These are phyloP conservation scores for Penicillium cataractarum DNA, from an alignment of 495 filamentous ascomycete genomes.

Conservation along the genomic window DNA sequence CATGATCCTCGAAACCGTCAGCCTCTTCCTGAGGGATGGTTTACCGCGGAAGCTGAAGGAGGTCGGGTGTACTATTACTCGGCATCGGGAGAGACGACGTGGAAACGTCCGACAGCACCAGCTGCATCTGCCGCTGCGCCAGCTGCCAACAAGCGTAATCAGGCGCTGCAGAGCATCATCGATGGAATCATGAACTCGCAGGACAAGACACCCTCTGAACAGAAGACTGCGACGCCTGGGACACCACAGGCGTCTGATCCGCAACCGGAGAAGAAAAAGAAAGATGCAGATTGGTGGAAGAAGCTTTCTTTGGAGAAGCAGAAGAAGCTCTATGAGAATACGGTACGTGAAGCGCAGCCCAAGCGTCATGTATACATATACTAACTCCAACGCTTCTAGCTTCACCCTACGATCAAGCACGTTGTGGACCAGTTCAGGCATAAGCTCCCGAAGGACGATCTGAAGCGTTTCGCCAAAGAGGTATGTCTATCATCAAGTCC, in stretches of 20 bases:
- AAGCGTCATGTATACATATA: neutral
- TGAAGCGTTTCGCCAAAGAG: slow-evolving; percentile 88
- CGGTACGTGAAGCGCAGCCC: slow-evolving; percentile 57
- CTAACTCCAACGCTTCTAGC: slow-evolving; percentile 47
- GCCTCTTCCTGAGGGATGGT: slow-evolving; percentile 80
- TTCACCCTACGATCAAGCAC: slow-evolving; percentile 81
- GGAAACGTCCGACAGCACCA: slow-evolving; percentile 72
- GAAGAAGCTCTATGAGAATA: slow-evolving; percentile 91
- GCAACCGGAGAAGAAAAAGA: slow-evolving; percentile 62
- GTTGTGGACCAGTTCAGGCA: slow-evolving; percentile 83
- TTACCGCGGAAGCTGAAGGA: slow-evolving; percentile 61
- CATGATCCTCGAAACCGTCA: slow-evolving; percentile 49
- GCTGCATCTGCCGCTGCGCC: slow-evolving; percentile 63
- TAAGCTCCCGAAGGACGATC: slow-evolving; percentile 81
- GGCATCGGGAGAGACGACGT: slow-evolving; percentile 72
- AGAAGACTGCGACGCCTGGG: slow-evolving; percentile 53
- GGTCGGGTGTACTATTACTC: slow-evolving; percentile 83
- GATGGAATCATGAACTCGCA: slow-evolving; percentile 76
- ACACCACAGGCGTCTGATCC: slow-evolving; percentile 56
- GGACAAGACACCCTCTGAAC: slow-evolving; percentile 63
- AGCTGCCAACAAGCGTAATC: slow-evolving; percentile 64
- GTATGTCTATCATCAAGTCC: slow-evolving; percentile 42
- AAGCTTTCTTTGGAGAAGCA: slow-evolving; percentile 79
- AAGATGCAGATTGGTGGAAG: slow-evolving; percentile 76
- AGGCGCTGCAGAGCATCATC: slow-evolving; percentile 81